Evolutionary conservation across 176 grass and related monocot species (phyloP).

Genomic region (Ananas comosus): DNA sequence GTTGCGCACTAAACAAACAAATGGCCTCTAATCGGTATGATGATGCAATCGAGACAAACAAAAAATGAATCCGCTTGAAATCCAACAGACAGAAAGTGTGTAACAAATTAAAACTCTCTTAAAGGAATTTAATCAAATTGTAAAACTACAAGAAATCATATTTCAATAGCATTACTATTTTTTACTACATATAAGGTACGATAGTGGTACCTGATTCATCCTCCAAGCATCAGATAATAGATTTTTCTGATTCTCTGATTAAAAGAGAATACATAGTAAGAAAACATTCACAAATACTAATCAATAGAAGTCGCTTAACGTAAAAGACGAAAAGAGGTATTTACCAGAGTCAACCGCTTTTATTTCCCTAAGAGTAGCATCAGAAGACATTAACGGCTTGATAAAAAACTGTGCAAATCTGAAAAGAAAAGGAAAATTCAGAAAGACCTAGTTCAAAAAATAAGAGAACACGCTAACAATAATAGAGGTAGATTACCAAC

Average conservation of each 20-base stretch:
- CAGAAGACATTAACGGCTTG: constrained; percentile 87
- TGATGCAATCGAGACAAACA: no score
- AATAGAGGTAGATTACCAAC: constrained; percentile 1
- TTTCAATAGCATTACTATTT: no score
- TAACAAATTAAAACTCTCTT: no score
- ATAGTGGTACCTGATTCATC: constrained; percentile 64
- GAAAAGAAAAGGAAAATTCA: constrained; percentile 19
- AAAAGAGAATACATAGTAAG: not conserved
- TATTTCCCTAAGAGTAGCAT: constrained; percentile 91
- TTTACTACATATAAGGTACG: not conserved
- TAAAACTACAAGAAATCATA: no score
- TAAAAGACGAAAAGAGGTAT: constrained; percentile 18
- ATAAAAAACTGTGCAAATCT: constrained; percentile 99
- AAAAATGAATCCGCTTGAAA: no score
- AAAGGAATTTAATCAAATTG: no score
- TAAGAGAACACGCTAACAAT: constrained; percentile 10
- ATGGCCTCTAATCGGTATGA: no score
- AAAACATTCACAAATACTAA: constrained; percentile 6
- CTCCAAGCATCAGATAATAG: constrained; percentile 68
- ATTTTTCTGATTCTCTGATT: constrained; percentile 90
- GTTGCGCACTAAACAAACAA: no score
- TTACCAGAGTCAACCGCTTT: constrained; percentile 96
- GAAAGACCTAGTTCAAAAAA: constrained; percentile 16
- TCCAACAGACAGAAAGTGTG: no score
- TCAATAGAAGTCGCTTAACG: not conserved